These are phyloP conservation scores for Biancaea sappan DNA, from an alignment of 306 rosid species.

Conservation along the genomic window DNA sequence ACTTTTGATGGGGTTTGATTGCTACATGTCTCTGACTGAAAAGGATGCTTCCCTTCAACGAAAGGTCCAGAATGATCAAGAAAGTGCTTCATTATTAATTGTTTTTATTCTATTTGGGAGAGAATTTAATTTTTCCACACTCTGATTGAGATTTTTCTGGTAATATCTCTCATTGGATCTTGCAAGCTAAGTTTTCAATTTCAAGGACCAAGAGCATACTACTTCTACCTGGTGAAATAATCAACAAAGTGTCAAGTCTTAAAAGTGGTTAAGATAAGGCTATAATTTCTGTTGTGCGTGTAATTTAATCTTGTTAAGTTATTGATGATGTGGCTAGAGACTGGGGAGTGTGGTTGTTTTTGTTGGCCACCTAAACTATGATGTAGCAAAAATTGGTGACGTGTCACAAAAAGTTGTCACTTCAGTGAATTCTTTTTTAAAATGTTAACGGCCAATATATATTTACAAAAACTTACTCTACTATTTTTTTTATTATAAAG, in stretches of 20 bases:
- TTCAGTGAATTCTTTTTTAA: too few relatives aligned
- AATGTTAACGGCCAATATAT: too few relatives aligned
- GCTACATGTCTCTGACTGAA: neutral
- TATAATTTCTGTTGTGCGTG: neutral
- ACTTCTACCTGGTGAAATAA: neutral
- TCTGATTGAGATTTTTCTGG: neutral
- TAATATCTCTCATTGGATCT: neutral
- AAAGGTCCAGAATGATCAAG: neutral
- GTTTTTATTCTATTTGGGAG: neutral
- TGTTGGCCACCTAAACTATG: too few relatives aligned
- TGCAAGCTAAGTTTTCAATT: neutral
- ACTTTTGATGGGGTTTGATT: slow-evolving; percentile 21
- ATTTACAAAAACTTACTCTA: too few relatives aligned
- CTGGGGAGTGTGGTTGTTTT: too few relatives aligned
- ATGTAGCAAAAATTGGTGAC: too few relatives aligned
- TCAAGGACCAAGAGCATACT: neutral
- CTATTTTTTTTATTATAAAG: too few relatives aligned
- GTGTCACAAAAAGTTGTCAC: too few relatives aligned
- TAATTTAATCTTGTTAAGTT: too few relatives aligned
- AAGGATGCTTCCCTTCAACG: slow-evolving; percentile 35
- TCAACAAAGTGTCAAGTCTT: neutral
- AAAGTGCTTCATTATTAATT: neutral
- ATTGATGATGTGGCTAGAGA: too few relatives aligned
- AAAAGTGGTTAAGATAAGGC: neutral
- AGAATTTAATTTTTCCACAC: neutral